phyloP scores from a whole-genome alignment of 192 early-diverging fungal species.

The Coemansia sp. region DNA sequence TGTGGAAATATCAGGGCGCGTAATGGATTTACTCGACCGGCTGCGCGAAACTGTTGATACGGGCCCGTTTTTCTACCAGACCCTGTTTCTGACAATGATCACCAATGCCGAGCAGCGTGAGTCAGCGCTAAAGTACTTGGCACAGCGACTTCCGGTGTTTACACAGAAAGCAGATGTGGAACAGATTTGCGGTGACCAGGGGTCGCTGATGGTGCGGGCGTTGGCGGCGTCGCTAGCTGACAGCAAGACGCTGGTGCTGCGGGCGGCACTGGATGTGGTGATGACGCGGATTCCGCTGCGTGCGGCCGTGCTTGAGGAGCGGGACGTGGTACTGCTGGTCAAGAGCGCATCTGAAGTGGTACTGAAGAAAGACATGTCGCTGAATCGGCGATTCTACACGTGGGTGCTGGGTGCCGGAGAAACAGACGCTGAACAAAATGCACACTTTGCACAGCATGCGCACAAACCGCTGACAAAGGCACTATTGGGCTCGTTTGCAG shows the following conservation, averaged over 20 bases:
- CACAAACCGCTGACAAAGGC: constrained; percentile 58
- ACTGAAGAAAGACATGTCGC: constrained; percentile 88
- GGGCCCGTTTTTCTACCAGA: constrained; percentile 72
- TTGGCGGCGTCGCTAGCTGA: constrained; percentile 74
- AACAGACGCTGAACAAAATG: constrained; percentile 54
- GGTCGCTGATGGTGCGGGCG: constrained; percentile 71
- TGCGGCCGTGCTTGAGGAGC: constrained; percentile 57
- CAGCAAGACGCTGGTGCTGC: constrained; percentile 75
- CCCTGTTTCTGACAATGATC: constrained; percentile 80
- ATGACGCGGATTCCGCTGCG: constrained; percentile 55
- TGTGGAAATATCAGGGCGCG: constrained; percentile 78
- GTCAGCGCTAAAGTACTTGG: constrained; percentile 77
- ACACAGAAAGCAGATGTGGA: constrained; percentile 65
- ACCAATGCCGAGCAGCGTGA: constrained; percentile 64
- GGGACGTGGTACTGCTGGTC: constrained; percentile 69
- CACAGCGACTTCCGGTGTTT: constrained; percentile 63
- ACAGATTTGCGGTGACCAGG: constrained; percentile 66
- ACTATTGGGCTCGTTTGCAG: constrained; percentile 59
- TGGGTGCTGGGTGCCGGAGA: constrained; percentile 74
- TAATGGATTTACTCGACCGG: constrained; percentile 64
- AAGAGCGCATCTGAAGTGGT: constrained; percentile 77
- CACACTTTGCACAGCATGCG: constrained; percentile 59
- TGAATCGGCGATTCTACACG: constrained; percentile 87
- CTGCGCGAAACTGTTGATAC: constrained; percentile 68
- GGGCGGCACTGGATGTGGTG: constrained; percentile 80